Percentiles rank a stretch among this genome's conserved stretches.
Evolutionary conservation across 768 basidiomycete genomes (phyloP).

Genomic region (Naganishia randhawae): DNA sequence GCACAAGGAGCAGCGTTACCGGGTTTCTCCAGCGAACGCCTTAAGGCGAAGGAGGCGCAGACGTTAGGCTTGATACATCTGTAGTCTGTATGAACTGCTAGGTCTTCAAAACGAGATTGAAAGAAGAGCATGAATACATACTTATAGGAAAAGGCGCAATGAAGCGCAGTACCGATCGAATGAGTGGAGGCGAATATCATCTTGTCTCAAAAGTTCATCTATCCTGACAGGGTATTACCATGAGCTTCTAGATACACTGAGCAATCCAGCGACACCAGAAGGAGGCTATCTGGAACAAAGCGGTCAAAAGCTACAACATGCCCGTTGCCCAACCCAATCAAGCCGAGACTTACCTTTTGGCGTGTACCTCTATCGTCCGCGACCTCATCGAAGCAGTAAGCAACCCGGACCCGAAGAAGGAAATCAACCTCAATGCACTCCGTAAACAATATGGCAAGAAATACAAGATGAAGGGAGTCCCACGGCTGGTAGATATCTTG

Average conservation of each 20-base stretch:
- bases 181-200: slow-evolving; percentile 18
- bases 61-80: no score
- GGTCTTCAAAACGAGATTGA: not conserved
- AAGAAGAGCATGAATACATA: not conserved
- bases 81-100: not conserved
- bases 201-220: not conserved
- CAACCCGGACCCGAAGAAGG: slow-evolving; percentile 70
- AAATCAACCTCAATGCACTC: slow-evolving; percentile 81
- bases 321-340: slow-evolving; percentile 59
- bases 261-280: no score
- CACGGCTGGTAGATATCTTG: slow-evolving; percentile 93
- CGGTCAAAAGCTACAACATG: no score
- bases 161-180: not conserved
- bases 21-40: no score
- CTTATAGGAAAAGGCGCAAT: not conserved
- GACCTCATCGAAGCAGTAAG: slow-evolving; percentile 67
- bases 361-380: slow-evolving; percentile 89
- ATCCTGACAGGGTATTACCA: no score
- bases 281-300: not conserved
- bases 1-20: no score
- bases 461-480: slow-evolving; percentile 76
- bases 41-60: no score
- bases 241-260: no score
- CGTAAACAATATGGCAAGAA: slow-evolving; percentile 87
- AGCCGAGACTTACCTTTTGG: slow-evolving; percentile 81